A percentile compares a stretch with the other conserved stretches of the same genome.
Conservation (phyloP, 78 protist species). For the Polysphondylium violaceum region DNA sequence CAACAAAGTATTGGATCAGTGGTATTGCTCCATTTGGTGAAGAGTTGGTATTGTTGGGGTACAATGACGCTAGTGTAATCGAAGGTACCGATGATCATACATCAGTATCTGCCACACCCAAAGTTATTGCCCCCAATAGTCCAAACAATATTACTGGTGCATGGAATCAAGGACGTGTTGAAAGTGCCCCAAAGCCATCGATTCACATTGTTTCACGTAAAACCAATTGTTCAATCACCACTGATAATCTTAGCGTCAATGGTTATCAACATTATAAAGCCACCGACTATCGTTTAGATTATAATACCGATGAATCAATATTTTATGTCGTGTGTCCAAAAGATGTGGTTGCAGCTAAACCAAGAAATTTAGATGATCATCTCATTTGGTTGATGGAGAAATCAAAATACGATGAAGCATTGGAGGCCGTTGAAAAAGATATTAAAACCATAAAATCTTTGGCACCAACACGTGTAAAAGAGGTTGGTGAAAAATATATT, state of each 20-base stretch:
- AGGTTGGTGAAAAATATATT: slow-evolving; percentile 88
- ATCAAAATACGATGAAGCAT: slow-evolving; percentile 84
- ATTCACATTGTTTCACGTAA: slow-evolving; percentile 72
- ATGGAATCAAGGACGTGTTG: slow-evolving; percentile 80
- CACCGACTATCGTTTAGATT: slow-evolving; percentile 81
- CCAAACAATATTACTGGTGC: slow-evolving; percentile 53
- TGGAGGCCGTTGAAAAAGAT: slow-evolving; percentile 71
- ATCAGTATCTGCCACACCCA: slow-evolving; percentile 44
- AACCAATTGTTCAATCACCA: slow-evolving; percentile 78
- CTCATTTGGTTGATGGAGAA: slow-evolving; percentile 88
- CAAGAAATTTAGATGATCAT: slow-evolving; percentile 92
- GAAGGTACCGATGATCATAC: slow-evolving; percentile 31
- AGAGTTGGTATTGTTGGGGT: slow-evolving; percentile 84
- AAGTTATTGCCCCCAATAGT: slow-evolving; percentile 4
- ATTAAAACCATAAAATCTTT: not conserved
- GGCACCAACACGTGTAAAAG: slow-evolving; percentile 28
- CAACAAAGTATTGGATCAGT: slow-evolving; percentile 83
- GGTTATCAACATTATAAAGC: slow-evolving; percentile 86
- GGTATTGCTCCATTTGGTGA: slow-evolving; percentile 92
- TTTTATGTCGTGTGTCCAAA: slow-evolving; percentile 91
- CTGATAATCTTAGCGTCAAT: slow-evolving; percentile 82
- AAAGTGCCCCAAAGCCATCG: slow-evolving; percentile 68
- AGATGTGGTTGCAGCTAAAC: slow-evolving; percentile 91
- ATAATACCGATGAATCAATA: slow-evolving; percentile 65
- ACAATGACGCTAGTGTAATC: slow-evolving; percentile 23